These are phyloP conservation scores for Eucalyptus victrix DNA, from an alignment of 345 rosid genomes.

Conservation along the genomic window DNA sequence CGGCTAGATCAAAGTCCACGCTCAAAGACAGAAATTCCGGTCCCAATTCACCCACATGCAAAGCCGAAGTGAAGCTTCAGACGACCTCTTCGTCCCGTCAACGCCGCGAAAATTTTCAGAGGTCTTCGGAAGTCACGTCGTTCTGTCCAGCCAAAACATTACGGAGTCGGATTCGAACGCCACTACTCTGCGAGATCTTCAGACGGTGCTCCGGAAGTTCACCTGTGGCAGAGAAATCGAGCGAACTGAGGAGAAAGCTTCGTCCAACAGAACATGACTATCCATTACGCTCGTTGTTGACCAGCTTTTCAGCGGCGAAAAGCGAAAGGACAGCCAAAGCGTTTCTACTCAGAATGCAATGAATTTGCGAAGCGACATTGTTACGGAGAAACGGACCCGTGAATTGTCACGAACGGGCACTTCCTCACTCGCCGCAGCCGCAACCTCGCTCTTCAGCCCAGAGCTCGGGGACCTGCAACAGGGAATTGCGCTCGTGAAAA, in stretches of 20 bases:
- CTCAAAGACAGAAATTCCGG: not conserved
- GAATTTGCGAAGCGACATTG: not conserved
- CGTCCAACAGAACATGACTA: conserved; percentile 2
- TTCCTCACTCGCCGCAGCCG: not conserved
- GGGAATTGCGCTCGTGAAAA: not conserved
- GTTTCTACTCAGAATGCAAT: not conserved
- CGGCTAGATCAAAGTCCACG: not conserved
- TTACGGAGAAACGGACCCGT: not conserved
- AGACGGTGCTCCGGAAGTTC: not conserved
- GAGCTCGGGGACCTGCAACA: not conserved
- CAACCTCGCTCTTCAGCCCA: not conserved
- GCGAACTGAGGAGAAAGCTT: not conserved
- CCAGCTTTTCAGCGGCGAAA: conserved; percentile 10
- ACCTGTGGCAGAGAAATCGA: not conserved
- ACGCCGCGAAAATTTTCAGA: not conserved
- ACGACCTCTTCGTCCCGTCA: not conserved
- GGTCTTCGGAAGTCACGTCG: not conserved
- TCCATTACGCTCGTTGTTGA: conserved; percentile 17
- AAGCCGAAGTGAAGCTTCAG: not conserved
- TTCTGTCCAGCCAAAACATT: not conserved
- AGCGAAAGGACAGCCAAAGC: not conserved
- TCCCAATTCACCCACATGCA: not conserved
- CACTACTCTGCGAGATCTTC: conserved; percentile 3
- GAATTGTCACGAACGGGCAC: not conserved
- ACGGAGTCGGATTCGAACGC: not conserved